Evolutionary conservation across 2,329 filamentous ascomycete genomes (phyloP).

Genomic region (Curvularia sp.): DNA sequence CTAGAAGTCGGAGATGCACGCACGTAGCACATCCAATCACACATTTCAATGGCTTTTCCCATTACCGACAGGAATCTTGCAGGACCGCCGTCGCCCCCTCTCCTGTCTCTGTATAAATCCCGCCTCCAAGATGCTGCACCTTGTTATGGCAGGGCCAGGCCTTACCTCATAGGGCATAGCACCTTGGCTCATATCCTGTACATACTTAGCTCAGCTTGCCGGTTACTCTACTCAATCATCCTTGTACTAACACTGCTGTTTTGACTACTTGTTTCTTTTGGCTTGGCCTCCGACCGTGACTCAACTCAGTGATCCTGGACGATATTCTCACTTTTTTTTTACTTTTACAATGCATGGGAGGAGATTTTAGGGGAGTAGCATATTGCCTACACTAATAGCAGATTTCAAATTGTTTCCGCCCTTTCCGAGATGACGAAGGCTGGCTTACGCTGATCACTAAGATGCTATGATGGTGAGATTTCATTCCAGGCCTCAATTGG

Average conservation of each 20-base stretch:
- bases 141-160: too few species aligned
- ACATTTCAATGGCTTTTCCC: not conserved
- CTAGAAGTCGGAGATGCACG: not conserved
- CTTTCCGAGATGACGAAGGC: not conserved
- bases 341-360: not conserved
- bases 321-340: not conserved
- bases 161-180: too few species aligned
- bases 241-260: too few species aligned
- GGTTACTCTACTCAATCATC: too few species aligned
- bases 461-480: not conserved
- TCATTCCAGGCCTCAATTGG: not conserved
- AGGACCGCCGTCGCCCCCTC: not conserved
- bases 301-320: not conserved
- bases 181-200: too few species aligned
- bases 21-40: not conserved
- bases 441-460: not conserved
- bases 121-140: not conserved
- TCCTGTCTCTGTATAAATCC: not conserved
- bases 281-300: too few species aligned
- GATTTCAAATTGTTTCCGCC: not conserved
- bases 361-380: not conserved
- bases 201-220: too few species aligned
- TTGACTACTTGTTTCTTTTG: too few species aligned
- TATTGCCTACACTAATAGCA: not conserved
- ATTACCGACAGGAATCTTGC: not conserved